These are phyloP conservation scores for Aspergillus coremiiformis DNA, from an alignment of 495 filamentous ascomycete species.

Conservation along the genomic window DNA sequence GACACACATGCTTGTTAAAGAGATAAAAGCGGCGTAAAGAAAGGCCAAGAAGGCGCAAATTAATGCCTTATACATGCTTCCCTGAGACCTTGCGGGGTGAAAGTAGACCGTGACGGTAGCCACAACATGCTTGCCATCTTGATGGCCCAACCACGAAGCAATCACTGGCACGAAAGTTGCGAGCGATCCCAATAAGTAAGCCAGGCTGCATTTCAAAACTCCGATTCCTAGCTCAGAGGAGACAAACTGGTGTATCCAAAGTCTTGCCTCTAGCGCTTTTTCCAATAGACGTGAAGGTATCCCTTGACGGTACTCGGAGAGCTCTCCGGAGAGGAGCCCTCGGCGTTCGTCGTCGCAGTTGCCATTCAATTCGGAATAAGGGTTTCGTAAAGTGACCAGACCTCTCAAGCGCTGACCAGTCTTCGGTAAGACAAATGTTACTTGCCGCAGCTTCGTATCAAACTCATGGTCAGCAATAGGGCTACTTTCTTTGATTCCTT, in stretches of 20 bases:
- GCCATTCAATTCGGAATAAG: slow-evolving; percentile 12
- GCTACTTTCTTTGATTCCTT: not conserved
- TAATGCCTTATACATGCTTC: slow-evolving; percentile 85
- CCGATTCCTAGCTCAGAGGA: slow-evolving; percentile 57
- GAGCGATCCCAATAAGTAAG: slow-evolving; percentile 81
- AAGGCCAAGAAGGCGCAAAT: slow-evolving; percentile 78
- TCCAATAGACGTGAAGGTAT: slow-evolving; percentile 9
- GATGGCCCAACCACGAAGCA: slow-evolving; percentile 64
- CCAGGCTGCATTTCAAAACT: slow-evolving; percentile 87
- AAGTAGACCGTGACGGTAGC: slow-evolving; percentile 93
- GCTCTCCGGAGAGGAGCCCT: slow-evolving; percentile 32
- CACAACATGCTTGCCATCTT: slow-evolving; percentile 95
- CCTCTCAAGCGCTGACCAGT: slow-evolving; percentile 49
- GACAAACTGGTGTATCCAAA: slow-evolving; percentile 29
- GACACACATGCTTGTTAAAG: slow-evolving; percentile 78
- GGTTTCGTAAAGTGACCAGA: slow-evolving; percentile 39
- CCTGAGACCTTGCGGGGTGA: slow-evolving; percentile 83
- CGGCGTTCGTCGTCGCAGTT: slow-evolving; percentile 28
- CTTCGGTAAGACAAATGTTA: slow-evolving; percentile 45
- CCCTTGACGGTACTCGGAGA: slow-evolving; percentile 12
- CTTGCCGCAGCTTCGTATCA: slow-evolving; percentile 40
- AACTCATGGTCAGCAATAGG: not conserved
- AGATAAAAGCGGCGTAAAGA: slow-evolving; percentile 72
- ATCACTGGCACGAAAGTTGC: slow-evolving; percentile 77
- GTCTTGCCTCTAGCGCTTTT: slow-evolving; percentile 11